Percentiles rank a stretch among this genome's conserved stretches.
phyloP scores from a whole-genome alignment of 331 rosid species.

The Telfairia occidentalis region DNA sequence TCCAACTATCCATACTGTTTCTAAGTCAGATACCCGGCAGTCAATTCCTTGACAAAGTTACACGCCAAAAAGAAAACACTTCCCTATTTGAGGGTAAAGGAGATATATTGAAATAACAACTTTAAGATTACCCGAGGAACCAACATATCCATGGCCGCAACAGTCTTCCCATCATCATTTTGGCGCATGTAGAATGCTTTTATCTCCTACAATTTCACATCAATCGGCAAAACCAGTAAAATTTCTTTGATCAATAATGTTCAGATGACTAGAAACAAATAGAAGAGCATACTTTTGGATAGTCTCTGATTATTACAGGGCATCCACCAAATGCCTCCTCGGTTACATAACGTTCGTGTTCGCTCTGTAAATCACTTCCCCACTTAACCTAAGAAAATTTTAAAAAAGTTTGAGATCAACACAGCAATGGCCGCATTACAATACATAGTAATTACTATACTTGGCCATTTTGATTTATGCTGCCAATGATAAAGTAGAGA shows the following conservation, averaged over 20 bases:
- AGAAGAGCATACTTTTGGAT: constrained; percentile 63
- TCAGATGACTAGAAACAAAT: constrained; percentile 3
- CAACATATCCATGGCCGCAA: constrained; percentile 97
- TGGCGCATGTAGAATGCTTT: constrained; percentile 96
- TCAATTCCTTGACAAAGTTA: neutral
- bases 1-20: neutral
- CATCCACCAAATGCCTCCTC: constrained; percentile 79
- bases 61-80: neutral
- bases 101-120: neutral
- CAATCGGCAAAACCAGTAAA: constrained; percentile 14
- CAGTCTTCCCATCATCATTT: constrained; percentile 89
- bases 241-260: neutral
- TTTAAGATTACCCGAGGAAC: constrained; percentile 67
- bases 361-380: constrained; percentile 98
- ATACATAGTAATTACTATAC: neutral
- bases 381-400: constrained; percentile 56
- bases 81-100: neutral
- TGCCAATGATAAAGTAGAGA: neutral
- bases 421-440: neutral
- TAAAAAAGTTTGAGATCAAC: neutral
- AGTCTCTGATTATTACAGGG: constrained; percentile 89
- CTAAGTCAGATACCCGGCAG: neutral
- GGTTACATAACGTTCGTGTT: constrained; percentile 91
- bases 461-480: neutral
- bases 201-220: constrained; percentile 55